phyloP scores from a whole-genome alignment of 2,329 filamentous ascomycete species.

The Metarhizium brunneum region DNA sequence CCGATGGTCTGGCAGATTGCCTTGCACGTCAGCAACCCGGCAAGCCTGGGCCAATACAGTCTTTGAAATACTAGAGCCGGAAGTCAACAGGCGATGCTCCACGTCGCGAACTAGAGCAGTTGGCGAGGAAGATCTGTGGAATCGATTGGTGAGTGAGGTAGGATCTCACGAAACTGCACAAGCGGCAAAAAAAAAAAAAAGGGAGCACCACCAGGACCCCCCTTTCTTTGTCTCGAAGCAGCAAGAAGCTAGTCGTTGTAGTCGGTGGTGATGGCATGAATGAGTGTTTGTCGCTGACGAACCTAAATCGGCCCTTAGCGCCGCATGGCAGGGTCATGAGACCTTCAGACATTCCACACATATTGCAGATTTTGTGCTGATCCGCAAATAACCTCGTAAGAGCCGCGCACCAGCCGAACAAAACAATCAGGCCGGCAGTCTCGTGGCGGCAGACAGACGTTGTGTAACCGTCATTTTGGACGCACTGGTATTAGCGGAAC shows the following conservation, averaged over 20 bases:
- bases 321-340: constrained; percentile 21
- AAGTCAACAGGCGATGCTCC: constrained; percentile 7
- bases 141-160: neutral
- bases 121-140: constrained; percentile 4
- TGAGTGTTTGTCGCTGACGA: constrained; percentile 2
- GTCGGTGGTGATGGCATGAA: neutral
- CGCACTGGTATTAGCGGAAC: neutral
- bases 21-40: neutral
- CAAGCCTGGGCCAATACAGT: neutral
- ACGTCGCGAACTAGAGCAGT: constrained; percentile 11
- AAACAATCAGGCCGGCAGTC: neutral
- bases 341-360: constrained; percentile 16
- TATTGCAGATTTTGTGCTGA: constrained; percentile 4
- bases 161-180: neutral
- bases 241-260: neutral
- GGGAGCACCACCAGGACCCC: neutral
- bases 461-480: neutral
- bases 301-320: constrained; percentile 16
- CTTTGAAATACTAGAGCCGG: constrained; percentile 2
- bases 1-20: neutral
- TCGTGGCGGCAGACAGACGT: neutral
- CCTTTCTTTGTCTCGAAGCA: constrained; percentile 2
- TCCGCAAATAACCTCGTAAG: constrained; percentile 5
- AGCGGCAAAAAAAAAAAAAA: constrained; percentile 8
- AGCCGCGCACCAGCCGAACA: constrained; percentile 6